These are phyloP conservation scores for Entoloma clypeatum DNA, from an alignment of 1,284 basidiomycete species.

Conservation along the genomic window DNA sequence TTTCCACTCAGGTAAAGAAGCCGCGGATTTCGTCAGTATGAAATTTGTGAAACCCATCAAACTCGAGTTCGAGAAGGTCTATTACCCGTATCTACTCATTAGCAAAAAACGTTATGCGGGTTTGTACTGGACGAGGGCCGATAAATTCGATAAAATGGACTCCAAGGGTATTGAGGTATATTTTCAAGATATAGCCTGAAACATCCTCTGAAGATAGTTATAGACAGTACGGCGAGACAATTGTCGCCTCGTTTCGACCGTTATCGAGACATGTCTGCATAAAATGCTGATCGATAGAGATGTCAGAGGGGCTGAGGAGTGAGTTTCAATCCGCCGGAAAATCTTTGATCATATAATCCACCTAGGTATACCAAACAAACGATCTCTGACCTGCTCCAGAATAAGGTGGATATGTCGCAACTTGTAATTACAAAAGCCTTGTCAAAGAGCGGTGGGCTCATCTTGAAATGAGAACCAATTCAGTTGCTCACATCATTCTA, in stretches of 20 bases:
- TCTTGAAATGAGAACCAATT: too few species aligned
- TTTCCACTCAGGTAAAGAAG: conserved; percentile 71
- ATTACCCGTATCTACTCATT: conserved; percentile 94
- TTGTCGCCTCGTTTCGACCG: conserved; percentile 91
- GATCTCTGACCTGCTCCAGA: conserved; percentile 90
- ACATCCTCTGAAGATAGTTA: conserved; percentile 2
- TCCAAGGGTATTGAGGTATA: conserved; percentile 95
- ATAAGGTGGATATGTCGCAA: conserved; percentile 96
- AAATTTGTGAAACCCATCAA: conserved; percentile 96
- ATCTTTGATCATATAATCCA: conserved; percentile 6
- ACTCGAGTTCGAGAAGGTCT: conserved; percentile 97
- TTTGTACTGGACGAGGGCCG: conserved; percentile 90
- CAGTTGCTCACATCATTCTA: conserved; percentile 27
- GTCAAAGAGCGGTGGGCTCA: conserved; percentile 76
- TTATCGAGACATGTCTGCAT: conserved; percentile 94
- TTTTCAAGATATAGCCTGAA: conserved; percentile 5
- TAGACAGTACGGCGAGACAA: conserved; percentile 96
- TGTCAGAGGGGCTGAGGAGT: conserved; percentile 90
- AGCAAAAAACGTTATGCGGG: conserved; percentile 98
- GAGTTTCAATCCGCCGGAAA: conserved; percentile 24
- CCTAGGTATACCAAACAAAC: conserved; percentile 86
- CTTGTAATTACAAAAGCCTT: conserved; percentile 96
- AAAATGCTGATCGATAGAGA: conserved; percentile 96
- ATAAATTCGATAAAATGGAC: conserved; percentile 98
- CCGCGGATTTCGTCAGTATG: conserved; percentile 87